These are phyloP conservation scores for Noccaea bulbosa DNA, from an alignment of 345 rosid genomes.

Conservation along the genomic window DNA sequence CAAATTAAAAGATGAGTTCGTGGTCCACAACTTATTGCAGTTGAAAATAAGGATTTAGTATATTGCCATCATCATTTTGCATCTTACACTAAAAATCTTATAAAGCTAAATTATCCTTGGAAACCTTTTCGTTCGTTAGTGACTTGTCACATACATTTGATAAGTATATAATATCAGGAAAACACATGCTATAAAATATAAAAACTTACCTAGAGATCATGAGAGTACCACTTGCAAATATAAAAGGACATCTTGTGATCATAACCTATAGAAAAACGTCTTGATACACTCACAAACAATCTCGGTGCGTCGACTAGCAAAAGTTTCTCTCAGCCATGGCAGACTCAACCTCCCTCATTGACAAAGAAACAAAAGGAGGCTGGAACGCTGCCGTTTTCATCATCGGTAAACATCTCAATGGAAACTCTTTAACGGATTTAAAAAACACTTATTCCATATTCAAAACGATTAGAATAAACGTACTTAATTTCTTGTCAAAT, in stretches of 20 bases:
- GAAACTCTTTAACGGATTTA: neutral
- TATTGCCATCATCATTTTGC: neutral
- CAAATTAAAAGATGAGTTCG: no score
- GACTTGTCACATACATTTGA: conserved; percentile 7
- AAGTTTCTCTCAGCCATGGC: conserved; percentile 28
- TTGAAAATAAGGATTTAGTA: no score
- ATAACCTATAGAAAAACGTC: conserved; percentile 17
- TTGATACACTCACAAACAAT: conserved; percentile 26
- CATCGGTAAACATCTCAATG: conserved; percentile 54
- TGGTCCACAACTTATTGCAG: no score
- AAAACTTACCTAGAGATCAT: conserved; percentile 24
- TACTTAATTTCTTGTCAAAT: conserved; percentile 6
- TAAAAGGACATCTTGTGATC: conserved; percentile 24
- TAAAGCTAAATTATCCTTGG: conserved; percentile 2
- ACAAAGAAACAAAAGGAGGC: conserved; percentile 55
- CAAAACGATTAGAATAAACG: neutral
- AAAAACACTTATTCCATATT: neutral
- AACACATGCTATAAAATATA: conserved; percentile 9
- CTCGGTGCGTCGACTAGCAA: conserved; percentile 14
- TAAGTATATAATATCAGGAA: neutral
- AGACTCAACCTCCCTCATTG: conserved; percentile 24
- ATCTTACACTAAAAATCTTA: neutral
- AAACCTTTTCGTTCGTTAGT: conserved; percentile 11
- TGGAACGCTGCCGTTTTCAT: conserved; percentile 91
- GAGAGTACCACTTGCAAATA: conserved; percentile 9